Evolutionary conservation across 2,329 filamentous ascomycete species (phyloP).

Genomic region (Lizonia empirigonia): DNA sequence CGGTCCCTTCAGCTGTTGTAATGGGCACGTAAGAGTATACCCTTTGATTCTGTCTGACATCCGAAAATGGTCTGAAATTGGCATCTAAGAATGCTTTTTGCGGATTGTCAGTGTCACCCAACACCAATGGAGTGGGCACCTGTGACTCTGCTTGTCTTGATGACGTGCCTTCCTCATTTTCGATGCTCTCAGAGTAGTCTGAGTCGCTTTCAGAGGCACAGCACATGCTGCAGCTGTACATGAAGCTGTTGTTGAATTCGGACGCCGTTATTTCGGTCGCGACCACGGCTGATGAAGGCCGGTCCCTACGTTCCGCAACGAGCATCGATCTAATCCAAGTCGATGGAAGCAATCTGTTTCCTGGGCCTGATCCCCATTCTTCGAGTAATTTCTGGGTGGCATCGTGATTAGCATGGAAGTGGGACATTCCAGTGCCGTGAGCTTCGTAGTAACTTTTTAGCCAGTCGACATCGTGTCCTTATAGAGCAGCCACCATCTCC

Average conservation of each 20-base stretch:
- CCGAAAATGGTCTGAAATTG: too few relatives aligned
- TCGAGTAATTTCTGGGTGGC: constrained; percentile 3
- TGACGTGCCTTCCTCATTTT: too few relatives aligned
- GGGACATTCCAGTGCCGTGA: not conserved
- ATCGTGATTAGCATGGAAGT: constrained; percentile 10
- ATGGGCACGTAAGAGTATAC: too few relatives aligned
- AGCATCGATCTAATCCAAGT: constrained; percentile 16
- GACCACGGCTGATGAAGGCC: constrained; percentile 13
- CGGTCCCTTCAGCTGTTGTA: too few relatives aligned
- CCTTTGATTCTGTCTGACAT: too few relatives aligned
- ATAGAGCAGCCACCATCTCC: constrained; percentile 21
- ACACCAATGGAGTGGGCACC: too few relatives aligned
- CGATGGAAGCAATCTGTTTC: not conserved
- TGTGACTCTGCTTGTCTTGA: too few relatives aligned
- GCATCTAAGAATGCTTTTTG: too few relatives aligned
- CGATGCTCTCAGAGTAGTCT: not conserved
- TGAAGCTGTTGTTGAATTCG: not conserved
- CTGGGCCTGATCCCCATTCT: not conserved
- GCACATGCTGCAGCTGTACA: not conserved
- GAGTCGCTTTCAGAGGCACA: not conserved
- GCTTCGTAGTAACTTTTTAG: not conserved
- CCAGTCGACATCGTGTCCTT: constrained; percentile 3
- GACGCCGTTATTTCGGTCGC: not conserved
- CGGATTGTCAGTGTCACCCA: too few relatives aligned
- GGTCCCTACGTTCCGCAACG: not conserved